These are phyloP conservation scores for Neurospora sp. DNA, from an alignment of 495 filamentous ascomycete genomes.

Conservation along the genomic window DNA sequence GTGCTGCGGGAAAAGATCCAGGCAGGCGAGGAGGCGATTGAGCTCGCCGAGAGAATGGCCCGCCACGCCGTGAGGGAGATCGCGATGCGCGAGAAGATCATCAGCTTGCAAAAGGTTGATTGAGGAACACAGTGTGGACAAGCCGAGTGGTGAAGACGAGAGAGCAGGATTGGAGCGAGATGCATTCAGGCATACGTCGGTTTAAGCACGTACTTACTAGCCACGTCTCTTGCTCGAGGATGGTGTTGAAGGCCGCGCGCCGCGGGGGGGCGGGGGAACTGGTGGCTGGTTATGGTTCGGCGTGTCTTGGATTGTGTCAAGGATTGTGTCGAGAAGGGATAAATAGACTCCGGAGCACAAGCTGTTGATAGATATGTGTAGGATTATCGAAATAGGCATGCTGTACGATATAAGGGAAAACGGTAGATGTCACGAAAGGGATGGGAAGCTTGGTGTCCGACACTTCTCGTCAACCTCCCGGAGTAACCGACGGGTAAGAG, in stretches of 20 bases:
- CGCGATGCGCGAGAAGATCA: constrained; percentile 1
- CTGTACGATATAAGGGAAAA: background rate
- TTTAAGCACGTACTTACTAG: background rate
- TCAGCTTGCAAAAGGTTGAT: background rate
- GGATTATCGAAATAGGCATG: background rate
- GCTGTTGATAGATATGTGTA: background rate
- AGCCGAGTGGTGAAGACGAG: background rate
- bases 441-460: background rate
- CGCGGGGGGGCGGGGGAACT: background rate
- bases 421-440: background rate
- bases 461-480: background rate
- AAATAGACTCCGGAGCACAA: background rate
- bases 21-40: constrained; percentile 3
- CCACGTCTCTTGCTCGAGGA: background rate
- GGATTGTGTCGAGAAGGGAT: background rate
- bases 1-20: constrained; percentile 12
- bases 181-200: background rate
- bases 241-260: background rate
- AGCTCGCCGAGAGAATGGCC: constrained; percentile 7
- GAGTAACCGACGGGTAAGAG: background rate
- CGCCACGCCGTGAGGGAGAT: constrained; percentile 9
- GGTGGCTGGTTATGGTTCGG: background rate
- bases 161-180: background rate
- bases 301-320: background rate
- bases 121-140: background rate